phyloP scores from a whole-genome alignment of 768 basidiomycete genomes.

The Mycena vulgaris region DNA sequence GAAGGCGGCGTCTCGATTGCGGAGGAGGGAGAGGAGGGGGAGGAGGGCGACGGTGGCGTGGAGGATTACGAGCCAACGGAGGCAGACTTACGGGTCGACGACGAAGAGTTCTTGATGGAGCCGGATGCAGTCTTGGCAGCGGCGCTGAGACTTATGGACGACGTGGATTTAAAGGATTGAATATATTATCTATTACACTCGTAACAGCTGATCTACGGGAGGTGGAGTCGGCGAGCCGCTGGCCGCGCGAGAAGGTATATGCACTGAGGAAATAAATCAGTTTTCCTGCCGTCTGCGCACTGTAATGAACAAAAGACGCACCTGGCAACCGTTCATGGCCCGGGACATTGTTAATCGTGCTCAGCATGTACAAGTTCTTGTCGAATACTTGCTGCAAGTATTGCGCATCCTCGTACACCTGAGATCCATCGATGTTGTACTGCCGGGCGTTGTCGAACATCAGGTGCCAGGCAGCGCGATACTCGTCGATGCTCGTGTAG shows the following conservation, averaged over 20 bases:
- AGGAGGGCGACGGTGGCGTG: neutral
- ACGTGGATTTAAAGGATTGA: neutral
- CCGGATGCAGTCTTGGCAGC: neutral
- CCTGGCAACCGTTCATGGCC: neutral
- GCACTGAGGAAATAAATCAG: neutral
- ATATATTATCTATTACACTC: neutral
- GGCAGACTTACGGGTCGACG: slow-evolving; percentile 18
- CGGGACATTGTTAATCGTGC: neutral
- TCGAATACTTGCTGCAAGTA: slow-evolving; percentile 1
- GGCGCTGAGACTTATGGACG: neutral
- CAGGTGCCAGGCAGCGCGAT: slow-evolving; percentile 7
- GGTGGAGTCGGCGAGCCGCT: neutral
- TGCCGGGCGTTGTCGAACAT: too few relatives aligned
- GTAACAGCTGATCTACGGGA: neutral
- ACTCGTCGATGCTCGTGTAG: slow-evolving; percentile 1
- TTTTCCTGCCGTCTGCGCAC: neutral
- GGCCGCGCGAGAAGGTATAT: neutral
- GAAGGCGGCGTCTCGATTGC: neutral
- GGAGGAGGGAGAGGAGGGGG: neutral
- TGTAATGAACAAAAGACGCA: neutral
- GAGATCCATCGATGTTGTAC: neutral
- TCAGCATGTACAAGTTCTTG: neutral
- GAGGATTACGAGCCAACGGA: slow-evolving; percentile 11
- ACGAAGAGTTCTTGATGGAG: slow-evolving; percentile 23
- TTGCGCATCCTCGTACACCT: neutral